Evolutionary conservation across 2,329 filamentous ascomycete species (phyloP), one percentile per base, ranked within the genome.

Genomic region (Aschersonia sp.): DNA sequence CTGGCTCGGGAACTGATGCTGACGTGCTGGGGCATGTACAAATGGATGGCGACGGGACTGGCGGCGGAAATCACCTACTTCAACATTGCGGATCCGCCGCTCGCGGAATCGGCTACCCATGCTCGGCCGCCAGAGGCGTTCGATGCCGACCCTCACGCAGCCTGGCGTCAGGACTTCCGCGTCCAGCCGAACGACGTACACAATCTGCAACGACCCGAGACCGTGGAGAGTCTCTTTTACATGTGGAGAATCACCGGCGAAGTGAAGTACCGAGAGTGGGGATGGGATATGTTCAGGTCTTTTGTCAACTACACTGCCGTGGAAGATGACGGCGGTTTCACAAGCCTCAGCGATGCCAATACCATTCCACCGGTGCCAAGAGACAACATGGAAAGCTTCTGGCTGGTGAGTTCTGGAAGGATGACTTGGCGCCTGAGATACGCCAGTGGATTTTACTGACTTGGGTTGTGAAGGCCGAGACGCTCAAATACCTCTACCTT

Each of bases 311-410:
- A 95, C 64, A 94, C 87, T 1, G 79, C 84, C 6, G 83, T 95
- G 2, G 73, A 78, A 42, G 83, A 89, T 40, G 79, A 80, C 39
- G 81, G 81, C 40, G 88, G 88, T 0, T 97, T 94, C 60, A 87
- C 86, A 1, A 89, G 84, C 54, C 71, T 97, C 51, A 73, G 73
- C 14, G 79, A 94, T 60, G 89, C 88, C 30, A 81, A 83, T 54
- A 65, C 67, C 5, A 66, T 92, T 8, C 88, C 89, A 22, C 79
- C 87, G 0, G 63, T 70, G 11, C 69, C 71, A 43, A 74, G 79
- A 51, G 90, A 98, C 65, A 97, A 97, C 57, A 96, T 98, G 90
- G 92, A 98, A 68, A 94, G 87, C 61, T 97, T 97, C 68, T 98
- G 92, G 92, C 77, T 98, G 71, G 84, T 87, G 68, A 68, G 83